These are phyloP conservation scores for Paramarasmius palmivorus DNA, from an alignment of 1,284 basidiomycete species.

Conservation along the genomic window DNA sequence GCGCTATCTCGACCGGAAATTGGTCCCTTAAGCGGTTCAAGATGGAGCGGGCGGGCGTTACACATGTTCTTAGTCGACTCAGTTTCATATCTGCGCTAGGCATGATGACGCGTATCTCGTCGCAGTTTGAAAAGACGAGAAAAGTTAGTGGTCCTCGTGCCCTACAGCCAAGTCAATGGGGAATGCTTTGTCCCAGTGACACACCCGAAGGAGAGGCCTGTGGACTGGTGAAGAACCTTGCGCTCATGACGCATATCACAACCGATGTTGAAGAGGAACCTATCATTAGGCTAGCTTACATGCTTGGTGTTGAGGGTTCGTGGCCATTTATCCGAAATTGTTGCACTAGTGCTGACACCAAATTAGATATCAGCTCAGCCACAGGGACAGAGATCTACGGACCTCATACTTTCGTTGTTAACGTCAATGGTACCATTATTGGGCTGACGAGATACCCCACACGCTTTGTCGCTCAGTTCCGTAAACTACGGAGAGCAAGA, in stretches of 20 bases:
- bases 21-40: constrained; percentile 99
- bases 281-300: constrained; percentile 86
- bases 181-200: constrained; percentile 97
- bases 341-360: constrained; percentile 13
- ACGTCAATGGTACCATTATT: constrained; percentile 96
- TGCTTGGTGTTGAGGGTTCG: constrained; percentile 93
- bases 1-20: constrained; percentile 98
- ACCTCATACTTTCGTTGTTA: constrained; percentile 90
- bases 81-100: constrained; percentile 97
- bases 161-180: constrained; percentile 98
- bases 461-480: constrained; percentile 89
- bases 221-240: constrained; percentile 97
- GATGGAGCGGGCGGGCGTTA: constrained; percentile 99
- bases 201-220: constrained; percentile 99
- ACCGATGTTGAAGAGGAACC: constrained; percentile 98
- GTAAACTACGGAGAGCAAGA: constrained; percentile 89
- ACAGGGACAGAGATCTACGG: constrained; percentile 97
- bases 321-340: constrained; percentile 10
- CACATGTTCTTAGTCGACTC: constrained; percentile 94
- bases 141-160: constrained; percentile 99
- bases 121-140: constrained; percentile 99
- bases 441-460: constrained; percentile 88
- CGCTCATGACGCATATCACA: constrained; percentile 99
- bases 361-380: constrained; percentile 84
- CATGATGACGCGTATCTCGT: constrained; percentile 99